Evolutionary conservation across 2,329 filamentous ascomycete species (phyloP), one percentile per base, ranked within the genome.

Genomic region (Remersonia thermophila): DNA sequence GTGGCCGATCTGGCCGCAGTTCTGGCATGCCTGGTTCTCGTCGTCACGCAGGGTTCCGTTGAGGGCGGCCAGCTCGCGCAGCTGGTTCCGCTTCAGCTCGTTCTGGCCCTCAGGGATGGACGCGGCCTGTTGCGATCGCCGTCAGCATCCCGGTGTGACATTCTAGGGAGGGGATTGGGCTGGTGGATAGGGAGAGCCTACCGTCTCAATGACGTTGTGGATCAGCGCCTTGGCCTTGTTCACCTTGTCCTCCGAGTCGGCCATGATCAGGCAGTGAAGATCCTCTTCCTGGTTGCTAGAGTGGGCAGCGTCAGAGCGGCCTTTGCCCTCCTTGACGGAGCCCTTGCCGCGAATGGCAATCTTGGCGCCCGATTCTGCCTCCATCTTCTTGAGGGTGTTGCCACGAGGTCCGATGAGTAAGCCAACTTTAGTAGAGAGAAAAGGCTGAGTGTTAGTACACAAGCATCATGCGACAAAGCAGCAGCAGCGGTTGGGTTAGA

Each of bases 241-340:
- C 58, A 98, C 87, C 67, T 98, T 98, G 45, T 98, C 91, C 66
- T 98, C 93, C 27, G 89, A 96, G 56, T 98, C 91, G 55, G 91
- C 91, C 91, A 98, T 98, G 66, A 98, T 96, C 58, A 98, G 69
- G 63, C 91, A 98, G 65, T 98, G 91, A 39, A 98, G 72, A 60
- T 98, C 91, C 66, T 98, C 91, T 69, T 98, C 91, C 73, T 98
- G 91, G 71, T 98, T 98, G 73, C 91, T 96, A 61, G 89, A 86
- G 64, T 98, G 91, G 66, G 91, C 91, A 53, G 91, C 91, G 62
- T 98, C 91, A 67, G 91, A 96, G 50, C 91, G 86, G 50, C 91
- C 91, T 62, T 98, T 98, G 69, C 91, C 91, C 74, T 98, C 91
- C 65, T 98, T 98, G 59, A 98, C 91, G 53, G 91, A 98, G 59